Evolutionary conservation across 176 grass and related monocot species (phyloP).

Genomic region (Oropetium thomaeum): DNA sequence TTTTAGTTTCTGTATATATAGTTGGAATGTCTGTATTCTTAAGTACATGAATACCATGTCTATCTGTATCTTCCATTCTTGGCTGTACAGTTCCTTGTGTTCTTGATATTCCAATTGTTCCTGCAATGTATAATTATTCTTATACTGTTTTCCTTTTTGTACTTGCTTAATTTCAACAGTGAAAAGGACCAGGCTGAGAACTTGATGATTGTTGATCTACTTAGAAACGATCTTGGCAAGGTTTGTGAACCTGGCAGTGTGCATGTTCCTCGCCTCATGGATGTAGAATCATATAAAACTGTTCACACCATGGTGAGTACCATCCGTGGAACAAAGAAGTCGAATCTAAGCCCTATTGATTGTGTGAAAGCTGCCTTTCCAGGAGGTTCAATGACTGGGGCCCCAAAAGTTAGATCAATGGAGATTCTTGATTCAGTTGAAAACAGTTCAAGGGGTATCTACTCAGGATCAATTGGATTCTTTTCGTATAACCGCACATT

Average conservation of each 20-base stretch:
- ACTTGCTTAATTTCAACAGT: slow-evolving; percentile 42
- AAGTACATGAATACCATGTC: not conserved
- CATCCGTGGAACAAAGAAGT: slow-evolving; percentile 59
- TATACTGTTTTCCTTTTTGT: not conserved
- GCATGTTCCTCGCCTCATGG: slow-evolving; percentile 77
- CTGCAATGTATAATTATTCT: not conserved
- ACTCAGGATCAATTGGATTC: slow-evolving; percentile 92
- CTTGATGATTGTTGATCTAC: slow-evolving; percentile 95
- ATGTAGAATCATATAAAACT: slow-evolving; percentile 81
- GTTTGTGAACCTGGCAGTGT: slow-evolving; percentile 77
- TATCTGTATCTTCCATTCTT: not conserved
- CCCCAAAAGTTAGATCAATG: slow-evolving; percentile 93
- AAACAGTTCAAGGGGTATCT: slow-evolving; percentile 77
- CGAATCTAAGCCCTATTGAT: slow-evolving; percentile 47
- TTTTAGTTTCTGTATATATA: not conserved
- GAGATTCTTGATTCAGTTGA: slow-evolving; percentile 85
- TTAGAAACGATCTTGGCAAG: slow-evolving; percentile 86
- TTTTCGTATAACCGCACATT: slow-evolving; percentile 83
- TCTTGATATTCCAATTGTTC: not conserved
- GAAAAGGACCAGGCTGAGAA: slow-evolving; percentile 99
- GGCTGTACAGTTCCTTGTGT: not conserved
- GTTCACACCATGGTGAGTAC: slow-evolving; percentile 96
- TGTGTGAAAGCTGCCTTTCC: slow-evolving; percentile 90
- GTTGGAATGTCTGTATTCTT: not conserved
- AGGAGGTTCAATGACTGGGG: slow-evolving; percentile 93